phyloP scores from a whole-genome alignment of 306 rosid genomes.

The Lathyrus tuberosus region DNA sequence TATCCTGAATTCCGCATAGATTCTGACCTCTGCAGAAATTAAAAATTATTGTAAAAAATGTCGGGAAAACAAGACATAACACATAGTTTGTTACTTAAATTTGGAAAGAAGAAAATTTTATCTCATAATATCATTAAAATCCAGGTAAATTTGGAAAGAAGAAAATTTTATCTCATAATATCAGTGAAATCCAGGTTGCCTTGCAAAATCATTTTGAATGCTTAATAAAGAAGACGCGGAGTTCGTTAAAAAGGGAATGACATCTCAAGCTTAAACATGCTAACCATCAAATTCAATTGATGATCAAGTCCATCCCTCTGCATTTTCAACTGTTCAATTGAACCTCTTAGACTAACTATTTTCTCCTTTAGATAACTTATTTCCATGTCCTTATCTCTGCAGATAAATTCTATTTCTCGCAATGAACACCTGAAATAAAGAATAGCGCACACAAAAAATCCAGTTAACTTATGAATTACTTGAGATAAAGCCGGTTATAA shows the following conservation, averaged over 20 bases:
- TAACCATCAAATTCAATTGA: slow-evolving; percentile 64
- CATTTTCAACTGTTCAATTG: slow-evolving; percentile 67
- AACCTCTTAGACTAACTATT: slow-evolving; percentile 61
- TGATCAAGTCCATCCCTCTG: slow-evolving; percentile 74
- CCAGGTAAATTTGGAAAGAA: too few relatives aligned
- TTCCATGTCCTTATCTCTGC: slow-evolving; percentile 77
- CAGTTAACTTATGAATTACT: slow-evolving; percentile 2
- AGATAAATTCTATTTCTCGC: slow-evolving; percentile 72
- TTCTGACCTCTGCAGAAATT: slow-evolving; percentile 55
- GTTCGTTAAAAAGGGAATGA: background rate
- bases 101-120: slow-evolving; percentile 16
- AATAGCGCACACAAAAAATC: slow-evolving; percentile 20
- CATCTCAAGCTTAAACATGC: slow-evolving; percentile 33
- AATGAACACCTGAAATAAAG: slow-evolving; percentile 60
- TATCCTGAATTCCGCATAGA: slow-evolving; percentile 36
- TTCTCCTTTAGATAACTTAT: slow-evolving; percentile 82
- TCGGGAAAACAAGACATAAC: background rate
- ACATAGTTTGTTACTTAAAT: slow-evolving; percentile 2
- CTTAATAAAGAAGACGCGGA: background rate
- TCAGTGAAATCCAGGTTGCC: too few relatives aligned
- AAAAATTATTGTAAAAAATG: slow-evolving; percentile 10
- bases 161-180: too few relatives aligned
- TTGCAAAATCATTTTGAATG: slow-evolving; percentile 1
- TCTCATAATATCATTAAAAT: background rate
- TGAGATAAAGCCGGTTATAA: background rate